Evolutionary conservation across 768 basidiomycete species (phyloP).

Genomic region (Xanthoconium stramineum): DNA sequence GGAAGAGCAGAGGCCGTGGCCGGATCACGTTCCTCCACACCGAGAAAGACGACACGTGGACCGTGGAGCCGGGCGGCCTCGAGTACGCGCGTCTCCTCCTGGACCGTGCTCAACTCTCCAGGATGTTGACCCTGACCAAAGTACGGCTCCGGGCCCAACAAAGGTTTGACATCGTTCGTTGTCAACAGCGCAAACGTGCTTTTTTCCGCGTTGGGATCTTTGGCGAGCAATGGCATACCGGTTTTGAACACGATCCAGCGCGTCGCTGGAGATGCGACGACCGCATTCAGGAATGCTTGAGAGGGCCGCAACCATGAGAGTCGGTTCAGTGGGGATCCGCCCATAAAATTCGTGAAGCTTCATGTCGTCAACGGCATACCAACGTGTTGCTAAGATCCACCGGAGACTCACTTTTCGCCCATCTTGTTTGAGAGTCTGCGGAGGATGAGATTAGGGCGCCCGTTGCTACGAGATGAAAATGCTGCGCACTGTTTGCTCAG

Average conservation of each 20-base stretch:
- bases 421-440: conserved; percentile 22
- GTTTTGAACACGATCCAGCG: conserved; percentile 78
- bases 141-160: conserved; percentile 66
- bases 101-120: conserved; percentile 23
- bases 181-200: conserved; percentile 50
- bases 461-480: conserved; percentile 1
- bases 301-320: conserved; percentile 80
- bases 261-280: conserved; percentile 56
- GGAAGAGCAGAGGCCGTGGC: conserved; percentile 50
- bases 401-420: conserved; percentile 29
- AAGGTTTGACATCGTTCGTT: conserved; percentile 56
- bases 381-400: not conserved
- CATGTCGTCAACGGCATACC: not conserved
- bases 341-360: conserved; percentile 49
- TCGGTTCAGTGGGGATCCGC: conserved; percentile 73
- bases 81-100: conserved; percentile 30
- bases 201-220: conserved; percentile 30
- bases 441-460: not conserved
- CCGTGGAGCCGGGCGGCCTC: conserved; percentile 62
- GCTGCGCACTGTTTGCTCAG: conserved; percentile 9
- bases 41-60: conserved; percentile 71
- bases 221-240: conserved; percentile 62
- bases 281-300: conserved; percentile 69
- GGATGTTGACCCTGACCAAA: conserved; percentile 65
- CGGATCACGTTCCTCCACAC: conserved; percentile 59